Evolutionary conservation across 2,329 filamentous ascomycete species (phyloP), one percentile per base, ranked within the genome.

Genomic region (Thielaviopsis populi): DNA sequence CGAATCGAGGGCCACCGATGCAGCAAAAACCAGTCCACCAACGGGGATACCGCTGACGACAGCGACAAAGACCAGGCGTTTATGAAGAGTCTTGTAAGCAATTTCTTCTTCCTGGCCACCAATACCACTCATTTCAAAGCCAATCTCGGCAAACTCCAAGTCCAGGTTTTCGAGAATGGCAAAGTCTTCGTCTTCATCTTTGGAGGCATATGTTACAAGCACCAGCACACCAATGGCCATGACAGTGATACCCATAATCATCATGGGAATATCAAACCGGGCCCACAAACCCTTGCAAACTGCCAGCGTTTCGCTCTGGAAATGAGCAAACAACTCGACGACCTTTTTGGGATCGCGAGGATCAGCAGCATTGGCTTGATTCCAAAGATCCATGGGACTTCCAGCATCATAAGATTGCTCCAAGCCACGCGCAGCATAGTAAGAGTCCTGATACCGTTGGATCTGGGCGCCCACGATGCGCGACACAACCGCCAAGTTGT

Each of bases 251-350:
- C 94, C 94, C 67, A 87, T 79, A 15, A 87, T 71, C 91, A 99
- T 99, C 72, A 87, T 88, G 1, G 83, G 80, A 22, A 96, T 79
- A 72, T 99, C 90, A 69, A 99, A 99, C 42, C 88, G 84, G 24
- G 94, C 91, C 94, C 94, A 99, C 17, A 97, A 77, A 46, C 80
- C 81, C 71, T 91, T 88, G 76, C 89, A 97, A 13, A 92, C 80
- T 33, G 79, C 79, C 54, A 99, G 78, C 0, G 88, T 96, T 71
- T 89, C 83, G 37, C 78, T 78, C 72, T 96, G 91, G 71, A 95
- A 97, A 11, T 79, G 77, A 17, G 80, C 76, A 70, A 89, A 92
- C 0, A 85, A 81, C 1, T 79, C 68, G 69, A 83, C 83, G 0
- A 77, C 72, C 7, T 75, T 75, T 66, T 70, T 70, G 72, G 73